phyloP scores from a whole-genome alignment of 78 protist species.

The Anaeramoeba flamelloides region DNA sequence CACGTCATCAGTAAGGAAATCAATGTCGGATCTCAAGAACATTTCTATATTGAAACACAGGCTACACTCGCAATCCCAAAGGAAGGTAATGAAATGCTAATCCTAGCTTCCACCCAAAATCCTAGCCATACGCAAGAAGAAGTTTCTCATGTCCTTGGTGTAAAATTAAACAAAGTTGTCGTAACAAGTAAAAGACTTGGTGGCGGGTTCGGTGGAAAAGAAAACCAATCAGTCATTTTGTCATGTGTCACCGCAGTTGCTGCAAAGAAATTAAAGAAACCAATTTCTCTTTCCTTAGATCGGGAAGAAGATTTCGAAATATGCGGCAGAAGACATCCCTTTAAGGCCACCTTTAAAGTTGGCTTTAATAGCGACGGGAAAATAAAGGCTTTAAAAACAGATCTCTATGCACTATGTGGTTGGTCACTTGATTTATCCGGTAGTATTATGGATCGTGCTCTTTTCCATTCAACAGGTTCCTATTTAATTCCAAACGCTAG shows the following conservation, averaged over 20 bases:
- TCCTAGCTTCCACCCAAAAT: conserved; percentile 8
- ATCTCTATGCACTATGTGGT: background rate
- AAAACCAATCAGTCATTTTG: background rate
- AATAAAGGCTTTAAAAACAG: background rate
- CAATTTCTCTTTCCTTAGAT: background rate
- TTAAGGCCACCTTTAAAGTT: background rate
- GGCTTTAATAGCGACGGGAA: background rate
- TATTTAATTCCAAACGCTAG: background rate
- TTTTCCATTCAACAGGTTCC: background rate
- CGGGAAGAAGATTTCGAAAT: background rate
- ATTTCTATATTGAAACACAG: conserved; percentile 37
- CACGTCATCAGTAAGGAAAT: conserved; percentile 3
- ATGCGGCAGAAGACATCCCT: background rate
- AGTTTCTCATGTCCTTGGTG: background rate
- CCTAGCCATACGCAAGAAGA: background rate
- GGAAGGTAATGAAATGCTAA: conserved; percentile 13
- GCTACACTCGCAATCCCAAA: background rate
- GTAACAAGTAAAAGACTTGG: background rate
- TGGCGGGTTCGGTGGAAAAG: background rate
- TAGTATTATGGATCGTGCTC: background rate
- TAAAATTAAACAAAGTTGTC: background rate
- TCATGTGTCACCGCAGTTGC: background rate
- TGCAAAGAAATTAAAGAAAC: background rate
- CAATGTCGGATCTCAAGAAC: conserved; percentile 18
- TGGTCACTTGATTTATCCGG: background rate